These are phyloP conservation scores for Aphanoascus verrucosus DNA, from an alignment of 2,329 filamentous ascomycete genomes.

Conservation along the genomic window DNA sequence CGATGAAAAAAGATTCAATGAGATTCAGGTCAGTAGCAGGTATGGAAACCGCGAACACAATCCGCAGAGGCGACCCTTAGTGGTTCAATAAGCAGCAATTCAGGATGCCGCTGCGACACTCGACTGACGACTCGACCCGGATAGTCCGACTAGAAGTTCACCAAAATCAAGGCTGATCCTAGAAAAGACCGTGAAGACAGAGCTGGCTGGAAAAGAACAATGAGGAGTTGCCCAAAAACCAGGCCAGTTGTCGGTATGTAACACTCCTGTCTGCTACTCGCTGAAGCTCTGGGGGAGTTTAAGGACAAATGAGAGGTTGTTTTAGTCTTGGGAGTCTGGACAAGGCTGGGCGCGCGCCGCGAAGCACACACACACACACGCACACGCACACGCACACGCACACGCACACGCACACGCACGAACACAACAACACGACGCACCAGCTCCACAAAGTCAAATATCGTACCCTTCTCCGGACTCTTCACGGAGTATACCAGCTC, in stretches of 20 bases:
- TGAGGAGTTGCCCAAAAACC: not conserved
- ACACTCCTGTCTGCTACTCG: not conserved
- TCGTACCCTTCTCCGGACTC: no score
- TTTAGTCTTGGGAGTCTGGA: no score
- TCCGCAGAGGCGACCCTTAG: not conserved
- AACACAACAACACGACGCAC: no score
- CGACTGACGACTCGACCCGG: not conserved
- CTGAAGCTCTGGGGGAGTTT: not conserved
- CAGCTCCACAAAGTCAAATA: no score
- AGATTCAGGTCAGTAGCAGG: not conserved
- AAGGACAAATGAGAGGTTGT: no score
- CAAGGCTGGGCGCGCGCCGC: no score
- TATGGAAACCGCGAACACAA: not conserved
- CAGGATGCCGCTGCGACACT: not conserved
- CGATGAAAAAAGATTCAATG: not conserved
- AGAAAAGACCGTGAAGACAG: not conserved
- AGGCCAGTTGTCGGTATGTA: not conserved
- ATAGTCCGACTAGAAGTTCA: no score
- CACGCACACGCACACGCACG: no score
- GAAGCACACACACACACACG: no score
- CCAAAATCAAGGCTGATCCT: no score
- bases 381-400: no score
- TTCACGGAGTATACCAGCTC: no score
- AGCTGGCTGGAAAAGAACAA: not conserved
- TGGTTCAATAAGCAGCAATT: not conserved